Evolutionary conservation across 305 asterid species (phyloP).

Genomic region (Fraxinus sp.): DNA sequence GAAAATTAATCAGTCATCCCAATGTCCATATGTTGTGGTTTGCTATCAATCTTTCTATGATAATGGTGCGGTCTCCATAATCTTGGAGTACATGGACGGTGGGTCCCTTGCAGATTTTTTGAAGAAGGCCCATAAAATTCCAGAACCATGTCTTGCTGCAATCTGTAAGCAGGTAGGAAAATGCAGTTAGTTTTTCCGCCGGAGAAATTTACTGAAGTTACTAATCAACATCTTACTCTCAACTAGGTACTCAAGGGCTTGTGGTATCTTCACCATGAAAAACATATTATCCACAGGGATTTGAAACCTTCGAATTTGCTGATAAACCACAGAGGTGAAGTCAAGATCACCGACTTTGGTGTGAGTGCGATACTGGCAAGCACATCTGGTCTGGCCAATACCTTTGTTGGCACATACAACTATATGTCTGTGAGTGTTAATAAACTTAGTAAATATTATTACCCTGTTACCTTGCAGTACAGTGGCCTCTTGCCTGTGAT

Average conservation of each 20-base stretch:
- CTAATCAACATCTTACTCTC: slow-evolving; percentile 2
- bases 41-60: slow-evolving; percentile 94
- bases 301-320: slow-evolving; percentile 92
- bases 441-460: neutral
- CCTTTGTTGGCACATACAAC: slow-evolving; percentile 95
- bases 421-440: slow-evolving; percentile 94
- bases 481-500: neutral
- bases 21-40: slow-evolving; percentile 80
- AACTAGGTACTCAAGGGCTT: slow-evolving; percentile 90
- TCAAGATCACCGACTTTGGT: slow-evolving; percentile 96
- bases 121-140: slow-evolving; percentile 67
- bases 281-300: slow-evolving; percentile 93
- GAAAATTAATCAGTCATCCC: slow-evolving; percentile 92
- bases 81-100: slow-evolving; percentile 97
- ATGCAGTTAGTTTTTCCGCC: neutral
- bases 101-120: slow-evolving; percentile 94
- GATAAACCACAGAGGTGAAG: slow-evolving; percentile 91
- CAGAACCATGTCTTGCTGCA: slow-evolving; percentile 92
- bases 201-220: slow-evolving; percentile 5
- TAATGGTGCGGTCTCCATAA: slow-evolving; percentile 90
- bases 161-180: slow-evolving; percentile 80
- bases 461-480: neutral
- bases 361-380: slow-evolving; percentile 84
- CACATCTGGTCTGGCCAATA: slow-evolving; percentile 84
- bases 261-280: slow-evolving; percentile 98